Percentiles rank a stretch among this genome's conserved stretches.
Conservation (phyloP, 495 filamentous ascomycete genomes). For the Penicillium waksmanii region DNA sequence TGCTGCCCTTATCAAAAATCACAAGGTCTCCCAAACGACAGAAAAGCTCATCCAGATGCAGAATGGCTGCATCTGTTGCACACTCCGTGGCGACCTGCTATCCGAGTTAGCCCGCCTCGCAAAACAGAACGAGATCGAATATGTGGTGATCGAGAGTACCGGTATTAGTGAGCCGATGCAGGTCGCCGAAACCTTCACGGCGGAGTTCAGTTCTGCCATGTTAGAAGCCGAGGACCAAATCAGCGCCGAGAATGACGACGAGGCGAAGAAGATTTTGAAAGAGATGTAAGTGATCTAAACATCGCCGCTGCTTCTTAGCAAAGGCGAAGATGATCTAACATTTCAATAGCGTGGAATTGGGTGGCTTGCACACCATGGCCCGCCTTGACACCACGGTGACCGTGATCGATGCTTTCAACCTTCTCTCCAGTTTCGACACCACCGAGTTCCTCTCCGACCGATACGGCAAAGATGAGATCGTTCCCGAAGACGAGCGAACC, state of each 20-base stretch:
- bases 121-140: constrained; percentile 53
- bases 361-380: constrained; percentile 56
- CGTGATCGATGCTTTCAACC: constrained; percentile 61
- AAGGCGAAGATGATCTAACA: neutral
- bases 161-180: constrained; percentile 67
- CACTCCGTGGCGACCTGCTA: constrained; percentile 59
- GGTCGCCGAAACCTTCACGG: constrained; percentile 63
- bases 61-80: constrained; percentile 67
- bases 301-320: neutral
- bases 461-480: constrained; percentile 42
- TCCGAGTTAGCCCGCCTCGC: constrained; percentile 56
- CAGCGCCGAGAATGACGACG: constrained; percentile 32
- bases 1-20: constrained; percentile 55
- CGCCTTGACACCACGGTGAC: constrained; percentile 63
- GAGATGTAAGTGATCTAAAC: constrained; percentile 37
- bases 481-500: constrained; percentile 60
- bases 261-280: constrained; percentile 38
- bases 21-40: constrained; percentile 54
- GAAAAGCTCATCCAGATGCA: constrained; percentile 63
- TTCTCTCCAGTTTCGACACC: constrained; percentile 60
- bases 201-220: constrained; percentile 51
- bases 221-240: constrained; percentile 39
- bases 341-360: constrained; percentile 44
- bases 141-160: constrained; percentile 63
- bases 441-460: constrained; percentile 59